These are phyloP conservation scores for Rhodotorula sp. DNA, from an alignment of 1,284 basidiomycete species.

Conservation along the genomic window DNA sequence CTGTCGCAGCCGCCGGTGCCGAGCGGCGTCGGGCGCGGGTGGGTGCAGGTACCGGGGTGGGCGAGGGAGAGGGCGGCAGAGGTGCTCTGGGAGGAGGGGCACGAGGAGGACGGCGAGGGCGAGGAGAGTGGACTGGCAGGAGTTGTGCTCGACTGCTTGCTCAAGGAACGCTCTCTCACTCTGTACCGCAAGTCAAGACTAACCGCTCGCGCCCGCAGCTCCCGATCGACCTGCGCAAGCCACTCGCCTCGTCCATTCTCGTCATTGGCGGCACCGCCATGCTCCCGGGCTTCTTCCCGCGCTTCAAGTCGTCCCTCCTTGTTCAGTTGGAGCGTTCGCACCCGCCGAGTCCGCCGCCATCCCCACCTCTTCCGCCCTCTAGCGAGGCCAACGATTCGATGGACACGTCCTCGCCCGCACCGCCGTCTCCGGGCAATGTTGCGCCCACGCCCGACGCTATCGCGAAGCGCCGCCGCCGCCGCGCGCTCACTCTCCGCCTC, in stretches of 20 bases:
- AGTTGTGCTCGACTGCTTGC: constrained; percentile 70
- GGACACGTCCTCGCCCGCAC: background rate
- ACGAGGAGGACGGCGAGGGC: constrained; percentile 71
- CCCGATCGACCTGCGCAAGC: constrained; percentile 82
- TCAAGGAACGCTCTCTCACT: constrained; percentile 64
- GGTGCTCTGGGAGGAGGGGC: constrained; percentile 71
- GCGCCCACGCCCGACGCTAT: background rate
- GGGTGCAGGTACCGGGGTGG: constrained; percentile 89
- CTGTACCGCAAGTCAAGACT: background rate
- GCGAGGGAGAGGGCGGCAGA: constrained; percentile 87
- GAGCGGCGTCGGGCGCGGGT: constrained; percentile 55
- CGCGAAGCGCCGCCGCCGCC: constrained; percentile 31
- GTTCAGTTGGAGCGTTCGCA: constrained; percentile 57
- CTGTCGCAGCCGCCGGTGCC: constrained; percentile 1
- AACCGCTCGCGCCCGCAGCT: constrained; percentile 58
- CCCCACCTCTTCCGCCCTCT: constrained; percentile 32
- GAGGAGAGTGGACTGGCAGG: constrained; percentile 75
- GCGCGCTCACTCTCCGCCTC: constrained; percentile 16
- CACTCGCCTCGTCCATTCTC: constrained; percentile 76
- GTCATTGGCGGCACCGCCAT: constrained; percentile 85
- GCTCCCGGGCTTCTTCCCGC: constrained; percentile 86
- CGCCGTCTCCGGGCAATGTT: constrained; percentile 8
- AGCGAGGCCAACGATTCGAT: constrained; percentile 4
- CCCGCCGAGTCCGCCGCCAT: constrained; percentile 52
- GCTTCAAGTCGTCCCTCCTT: constrained; percentile 74